Base-by-base conservation (phyloP, 2,329 filamentous ascomycete species). In the Trichoderma atroviride region DNA sequence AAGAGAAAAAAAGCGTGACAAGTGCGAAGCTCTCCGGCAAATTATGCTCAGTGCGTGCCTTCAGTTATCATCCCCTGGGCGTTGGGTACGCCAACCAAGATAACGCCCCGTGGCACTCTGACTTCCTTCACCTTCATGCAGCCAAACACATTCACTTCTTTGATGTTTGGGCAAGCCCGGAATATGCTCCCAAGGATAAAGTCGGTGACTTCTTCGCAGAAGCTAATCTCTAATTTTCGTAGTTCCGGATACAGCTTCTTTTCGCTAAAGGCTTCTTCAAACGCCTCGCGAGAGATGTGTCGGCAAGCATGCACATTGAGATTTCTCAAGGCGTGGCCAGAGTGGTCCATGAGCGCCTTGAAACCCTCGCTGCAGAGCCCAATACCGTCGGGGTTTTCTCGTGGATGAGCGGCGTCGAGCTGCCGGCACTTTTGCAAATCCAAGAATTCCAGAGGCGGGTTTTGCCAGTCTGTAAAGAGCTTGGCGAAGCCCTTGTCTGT, bases 281-380 rank as follows among this genome's bases (percentile, higher is more conserved):
- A 94, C 0, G 92, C 89, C 19, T 86, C 81, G 40, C 86, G 84
- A 1, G 88, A 86, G 72, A 98, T 94, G 77, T 97, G 91, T 3
- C 95, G 90, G 76, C 93, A 97, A 0, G 91, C 92, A 16, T 92
- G 88, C n/a, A 97, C 83, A 75, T 96, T 92, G 40, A 98, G 83
- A 52, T 86, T 82, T 70, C 85, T 84, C 2, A 98, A 80, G 13
- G 81, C 83, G 1, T 81, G 76, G 4, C 92, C 92, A 0, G 94
- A 97, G 77, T 97, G 95, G 0, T 83, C 81, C 92, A 97, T 97
- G 55, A 97, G 81, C 0, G 93, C 92, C 72, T 86, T 83, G 81
- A 98, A 95, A 0, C 92, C 94, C 6, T 86, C 80, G 0, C 89
- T 91, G 64, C 91, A 93, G 37, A 97, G 84, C 1, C 94, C 95